Percentiles rank a stretch among this genome's conserved stretches.
Evolutionary conservation across 2,329 filamentous ascomycete genomes (phyloP).

Genomic region (Plectosphaerella plurivora): DNA sequence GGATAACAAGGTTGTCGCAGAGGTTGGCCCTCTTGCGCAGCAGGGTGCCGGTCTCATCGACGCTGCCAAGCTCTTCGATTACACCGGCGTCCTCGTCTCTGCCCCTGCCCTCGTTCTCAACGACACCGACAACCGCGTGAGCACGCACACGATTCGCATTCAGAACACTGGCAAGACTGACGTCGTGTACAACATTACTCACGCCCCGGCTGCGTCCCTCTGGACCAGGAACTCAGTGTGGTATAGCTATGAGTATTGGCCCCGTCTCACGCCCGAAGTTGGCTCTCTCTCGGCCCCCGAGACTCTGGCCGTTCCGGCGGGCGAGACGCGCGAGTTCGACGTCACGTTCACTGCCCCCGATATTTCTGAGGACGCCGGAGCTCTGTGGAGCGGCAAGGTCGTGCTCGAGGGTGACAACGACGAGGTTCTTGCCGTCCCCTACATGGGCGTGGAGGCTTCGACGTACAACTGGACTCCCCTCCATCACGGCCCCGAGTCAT

Average conservation of each 20-base stretch:
- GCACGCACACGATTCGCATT: constrained; percentile 10
- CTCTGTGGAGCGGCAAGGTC: constrained; percentile 16
- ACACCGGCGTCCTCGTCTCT: constrained; percentile 6
- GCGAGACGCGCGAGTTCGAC: constrained; percentile 3
- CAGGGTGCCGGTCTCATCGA: constrained; percentile 16
- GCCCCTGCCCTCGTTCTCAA: constrained; percentile 11
- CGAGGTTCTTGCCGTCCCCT: constrained; percentile 12
- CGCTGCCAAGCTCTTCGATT: constrained; percentile 10
- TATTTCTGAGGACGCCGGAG: constrained; percentile 9
- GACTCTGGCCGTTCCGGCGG: neutral
- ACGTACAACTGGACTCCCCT: constrained; percentile 16
- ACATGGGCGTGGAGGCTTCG: constrained; percentile 15
- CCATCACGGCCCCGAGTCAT: constrained; percentile 8
- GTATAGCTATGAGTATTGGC: constrained; percentile 11
- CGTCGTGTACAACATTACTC: constrained; percentile 12
- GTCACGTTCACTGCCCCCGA: constrained; percentile 6
- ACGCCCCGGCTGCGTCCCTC: constrained; percentile 7
- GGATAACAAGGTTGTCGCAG: constrained; percentile 1
- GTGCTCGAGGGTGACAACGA: constrained; percentile 12
- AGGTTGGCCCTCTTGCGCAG: constrained; percentile 9
- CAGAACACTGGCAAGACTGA: constrained; percentile 6
- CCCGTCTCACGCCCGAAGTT: constrained; percentile 2
- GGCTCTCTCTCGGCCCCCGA: constrained; percentile 7
- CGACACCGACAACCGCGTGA: constrained; percentile 13
- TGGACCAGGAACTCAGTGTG: constrained; percentile 5